A percentile compares a stretch with the other conserved stretches of the same genome.
Evolutionary conservation across 345 rosid species (phyloP).

Genomic region (Aegle marmelos): DNA sequence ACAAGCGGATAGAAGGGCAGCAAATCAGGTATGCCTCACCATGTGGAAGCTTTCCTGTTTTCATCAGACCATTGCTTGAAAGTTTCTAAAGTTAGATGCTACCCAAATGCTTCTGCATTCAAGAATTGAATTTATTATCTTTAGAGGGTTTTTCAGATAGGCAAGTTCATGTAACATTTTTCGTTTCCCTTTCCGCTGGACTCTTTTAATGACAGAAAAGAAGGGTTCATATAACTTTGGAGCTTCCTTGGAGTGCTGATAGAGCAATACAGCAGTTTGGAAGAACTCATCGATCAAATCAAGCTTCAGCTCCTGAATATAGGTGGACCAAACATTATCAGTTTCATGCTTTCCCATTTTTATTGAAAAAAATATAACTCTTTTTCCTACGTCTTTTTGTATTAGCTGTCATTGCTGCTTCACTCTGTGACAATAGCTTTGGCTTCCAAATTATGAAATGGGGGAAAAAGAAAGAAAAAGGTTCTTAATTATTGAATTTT

Average conservation of each 20-base stretch:
- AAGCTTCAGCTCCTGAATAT: slow-evolving; percentile 98
- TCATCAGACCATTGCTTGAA: neutral
- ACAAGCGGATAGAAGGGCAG: slow-evolving; percentile 96
- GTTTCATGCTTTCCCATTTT: slow-evolving; percentile 6
- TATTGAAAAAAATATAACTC: too few relatives aligned
- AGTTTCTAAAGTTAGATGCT: neutral
- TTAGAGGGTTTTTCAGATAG: neutral
- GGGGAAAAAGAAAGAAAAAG: neutral
- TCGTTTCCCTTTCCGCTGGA: slow-evolving; percentile 2
- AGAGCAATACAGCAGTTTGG: slow-evolving; percentile 99
- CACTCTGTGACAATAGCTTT: neutral
- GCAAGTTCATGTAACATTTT: neutral
- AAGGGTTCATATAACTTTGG: slow-evolving; percentile 93
- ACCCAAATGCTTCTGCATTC: neutral
- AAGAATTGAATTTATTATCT: neutral
- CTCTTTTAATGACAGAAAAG: slow-evolving; percentile 54
- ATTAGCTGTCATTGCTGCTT: neutral
- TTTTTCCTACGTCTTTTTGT: neutral
- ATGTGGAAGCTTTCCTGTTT: neutral
- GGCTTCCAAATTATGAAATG: neutral
- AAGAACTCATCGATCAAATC: slow-evolving; percentile 97
- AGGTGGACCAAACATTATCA: slow-evolving; percentile 48
- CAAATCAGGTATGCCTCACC: slow-evolving; percentile 63
- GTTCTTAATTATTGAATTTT: neutral
- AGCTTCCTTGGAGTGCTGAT: slow-evolving; percentile 99